Evolutionary conservation across 2,329 filamentous ascomycete genomes (phyloP), one percentile per base, ranked within the genome.

Genomic region (Herpotrichia juniperi): DNA sequence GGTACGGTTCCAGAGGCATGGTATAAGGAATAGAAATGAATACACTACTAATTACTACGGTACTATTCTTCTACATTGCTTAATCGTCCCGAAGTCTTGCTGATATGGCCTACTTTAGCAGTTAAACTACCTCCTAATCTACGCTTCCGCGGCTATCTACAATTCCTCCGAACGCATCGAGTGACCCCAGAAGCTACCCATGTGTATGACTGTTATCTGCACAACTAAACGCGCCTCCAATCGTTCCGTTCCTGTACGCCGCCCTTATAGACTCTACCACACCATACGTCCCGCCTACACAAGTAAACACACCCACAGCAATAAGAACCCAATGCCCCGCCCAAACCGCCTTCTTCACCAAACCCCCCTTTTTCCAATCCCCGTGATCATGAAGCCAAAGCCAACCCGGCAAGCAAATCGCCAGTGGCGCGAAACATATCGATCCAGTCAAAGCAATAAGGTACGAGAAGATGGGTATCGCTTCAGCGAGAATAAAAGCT

Each of bases 381-480:
- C 57, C 56, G 54, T 81, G 75, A 53, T 80, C 79, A 59, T 79
- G 73, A 10, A 82, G 48, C 80, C 80, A 83, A 11, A 83, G 55
- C 67, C 71, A 78, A 0, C 74, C 79, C 0, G 79, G 79, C 5
- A 82, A 65, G 9, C 64, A 66, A 17, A 82, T 74, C 2, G 76
- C 77, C 34, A 83, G 52, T 0, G 79, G 79, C 21, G 79, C 78
- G 58, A 81, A 82, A 48, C 77, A 80, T 6, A 83, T 49, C 11
- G 72, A 74, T 1, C 79, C 79, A 2, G 77, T 75, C 3, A 81
- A 56, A 0, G 78, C 75, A 32, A 82, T 56, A 17, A 82, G 59
- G 58, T 76, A 81, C 39, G 78, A 79, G 71, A 82, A 83, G 46
- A 82, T 79, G 0, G 80, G 80, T 44, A 83, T 80, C 0, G 78